Evolutionary conservation across 768 basidiomycete species (phyloP), one percentile per base, ranked within the genome.

Genomic region (Leccinum barrowsii): DNA sequence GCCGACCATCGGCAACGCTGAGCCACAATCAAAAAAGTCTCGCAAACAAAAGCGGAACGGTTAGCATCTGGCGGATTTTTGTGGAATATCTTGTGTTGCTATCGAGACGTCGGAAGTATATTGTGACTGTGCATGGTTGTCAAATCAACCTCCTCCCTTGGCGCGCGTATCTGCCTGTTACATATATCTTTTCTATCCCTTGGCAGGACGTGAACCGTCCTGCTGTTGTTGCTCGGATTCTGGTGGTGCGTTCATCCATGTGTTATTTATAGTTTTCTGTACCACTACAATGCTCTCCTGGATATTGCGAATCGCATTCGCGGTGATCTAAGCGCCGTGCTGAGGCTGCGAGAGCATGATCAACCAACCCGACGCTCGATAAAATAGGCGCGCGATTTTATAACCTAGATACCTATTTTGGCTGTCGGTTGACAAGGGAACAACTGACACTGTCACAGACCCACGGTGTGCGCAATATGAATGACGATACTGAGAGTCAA

Each of bases 1-100:
- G 24, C 84, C 86, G 47, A 80, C 81, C 35, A 76, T 78, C 53
- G 71, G 75, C 58, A 76, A 75, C 54, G 75, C 70, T 62, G 78
- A 82, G 53, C 78, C 79, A 60, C 81, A 78, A 40, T 71, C 78
- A 37, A 63, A 76, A 62, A 89, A 85, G 75, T 66, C 78, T 35
- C 81, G 87, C 58, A 86, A 85, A 76, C 77, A 77, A 64, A 71
- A 77, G 78, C 65, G 80, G 84, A 70, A 82, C 78, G 62, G 73
- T 72, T 62, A 80, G 74, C 56, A 76, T 78, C 63, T 60, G 60
- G 47, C 17, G 59, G 65, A 65, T 63, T 61, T 63, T 66, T 64
- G 64, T 70, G 68, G 80, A 76, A 70, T 67, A 63, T 63, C 63
- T 59, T 64, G 67, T 68, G 60, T 70, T 70, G 60, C 63, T 59